Conservation (phyloP, 129 eudicot species). For the carrot (Daucus carota) region DNA sequence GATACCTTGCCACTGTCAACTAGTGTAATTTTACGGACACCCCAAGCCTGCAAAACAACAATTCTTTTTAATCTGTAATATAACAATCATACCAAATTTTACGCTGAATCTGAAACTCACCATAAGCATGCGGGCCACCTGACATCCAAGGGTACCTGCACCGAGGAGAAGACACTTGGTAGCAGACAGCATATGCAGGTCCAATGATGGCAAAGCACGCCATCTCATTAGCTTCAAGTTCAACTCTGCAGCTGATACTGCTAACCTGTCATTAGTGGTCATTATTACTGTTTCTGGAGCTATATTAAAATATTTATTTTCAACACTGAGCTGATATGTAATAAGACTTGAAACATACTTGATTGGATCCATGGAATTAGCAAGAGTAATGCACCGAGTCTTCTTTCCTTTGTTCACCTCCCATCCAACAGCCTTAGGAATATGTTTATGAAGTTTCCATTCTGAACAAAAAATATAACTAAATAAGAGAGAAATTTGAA, state of each 20-base stretch:
- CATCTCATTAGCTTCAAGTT: constrained; percentile 89
- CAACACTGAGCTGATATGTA: not conserved
- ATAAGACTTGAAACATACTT: constrained; percentile 34
- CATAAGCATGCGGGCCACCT: constrained; percentile 97
- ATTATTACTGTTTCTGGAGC: not conserved
- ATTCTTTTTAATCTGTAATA: not conserved
- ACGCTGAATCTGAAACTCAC: constrained; percentile 34
- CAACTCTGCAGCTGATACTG: constrained; percentile 87
- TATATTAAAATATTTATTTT: not conserved
- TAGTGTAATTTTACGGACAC: constrained; percentile 75
- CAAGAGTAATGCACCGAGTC: constrained; percentile 56
- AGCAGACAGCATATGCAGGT: constrained; percentile 48
- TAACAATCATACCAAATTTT: not conserved
- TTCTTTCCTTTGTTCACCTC: constrained; percentile 48
- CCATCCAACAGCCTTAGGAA: constrained; percentile 79
- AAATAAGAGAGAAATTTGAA: not conserved
- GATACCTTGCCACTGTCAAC: constrained; percentile 91
- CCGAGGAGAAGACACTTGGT: constrained; percentile 86
- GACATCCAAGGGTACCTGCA: constrained; percentile 97
- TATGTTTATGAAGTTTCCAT: constrained; percentile 39
- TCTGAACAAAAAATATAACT: constrained; percentile 29
- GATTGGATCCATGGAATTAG: constrained; percentile 88
- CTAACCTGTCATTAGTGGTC: constrained; percentile 46
- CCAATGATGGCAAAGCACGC: constrained; percentile 87
- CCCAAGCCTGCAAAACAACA: constrained; percentile 72